phyloP scores from a whole-genome alignment of 805 yeast genomes.

The Kodamaea lidongshanica region DNA sequence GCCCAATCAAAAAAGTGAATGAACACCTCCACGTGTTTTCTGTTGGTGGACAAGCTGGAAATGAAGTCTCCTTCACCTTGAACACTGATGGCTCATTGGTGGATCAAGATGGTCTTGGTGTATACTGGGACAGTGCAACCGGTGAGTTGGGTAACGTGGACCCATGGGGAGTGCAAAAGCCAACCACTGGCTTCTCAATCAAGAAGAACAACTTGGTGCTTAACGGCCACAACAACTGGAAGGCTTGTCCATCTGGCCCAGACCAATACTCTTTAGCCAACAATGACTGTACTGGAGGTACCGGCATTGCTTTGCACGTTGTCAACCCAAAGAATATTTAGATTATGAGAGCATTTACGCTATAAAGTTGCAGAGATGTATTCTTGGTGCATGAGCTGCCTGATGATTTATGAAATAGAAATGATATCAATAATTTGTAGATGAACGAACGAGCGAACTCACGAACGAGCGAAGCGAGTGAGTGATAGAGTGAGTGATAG shows the following conservation, averaged over 20 bases:
- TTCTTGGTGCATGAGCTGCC: too few species aligned
- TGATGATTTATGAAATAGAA: too few species aligned
- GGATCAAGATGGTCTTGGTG: constrained; percentile 26
- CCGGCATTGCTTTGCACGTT: constrained; percentile 20
- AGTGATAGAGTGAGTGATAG: too few species aligned
- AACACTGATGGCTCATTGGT: constrained; percentile 22
- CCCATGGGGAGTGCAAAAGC: constrained; percentile 26
- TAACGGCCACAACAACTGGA: constrained; percentile 29
- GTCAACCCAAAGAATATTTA: too few species aligned
- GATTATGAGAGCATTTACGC: too few species aligned
- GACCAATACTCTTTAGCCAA: constrained; percentile 20
- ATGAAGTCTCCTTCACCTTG: constrained; percentile 19
- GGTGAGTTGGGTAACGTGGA: constrained; percentile 31
- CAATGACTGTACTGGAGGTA: constrained; percentile 25
- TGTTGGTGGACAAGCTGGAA: constrained; percentile 29
- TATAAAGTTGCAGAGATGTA: too few species aligned
- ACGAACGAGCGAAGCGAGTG: too few species aligned
- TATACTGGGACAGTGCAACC: constrained; percentile 22
- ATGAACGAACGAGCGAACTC: too few species aligned
- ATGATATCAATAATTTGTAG: too few species aligned
- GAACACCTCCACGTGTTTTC: constrained; percentile 29
- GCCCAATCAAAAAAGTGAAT: constrained; percentile 22
- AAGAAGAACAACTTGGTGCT: too few species aligned
- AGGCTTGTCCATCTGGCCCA: constrained; percentile 32
- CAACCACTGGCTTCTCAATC: constrained; percentile 37